phyloP scores from a whole-genome alignment of 805 yeast species.

The Hanseniaspora singularis region DNA sequence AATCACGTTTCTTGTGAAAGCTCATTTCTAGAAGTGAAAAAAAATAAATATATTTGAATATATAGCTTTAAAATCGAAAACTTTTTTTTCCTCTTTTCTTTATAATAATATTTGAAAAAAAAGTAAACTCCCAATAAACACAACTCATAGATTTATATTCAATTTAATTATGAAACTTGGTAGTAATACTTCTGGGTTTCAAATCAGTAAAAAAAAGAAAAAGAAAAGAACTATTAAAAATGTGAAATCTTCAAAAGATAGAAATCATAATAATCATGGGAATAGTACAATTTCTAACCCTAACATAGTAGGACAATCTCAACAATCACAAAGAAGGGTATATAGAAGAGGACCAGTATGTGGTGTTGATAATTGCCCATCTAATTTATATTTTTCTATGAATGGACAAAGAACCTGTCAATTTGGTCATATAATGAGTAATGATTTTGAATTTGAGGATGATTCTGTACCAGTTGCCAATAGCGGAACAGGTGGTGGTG shows the following conservation, averaged over 20 bases:
- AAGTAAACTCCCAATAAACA: too few species aligned
- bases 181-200: slow-evolving; percentile 5
- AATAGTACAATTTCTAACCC: too few species aligned
- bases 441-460: slow-evolving; percentile 65
- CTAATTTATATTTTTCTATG: slow-evolving; percentile 54
- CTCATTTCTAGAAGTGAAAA: too few species aligned
- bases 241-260: neutral
- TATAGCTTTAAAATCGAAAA: too few species aligned
- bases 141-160: too few species aligned
- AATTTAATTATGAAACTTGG: too few species aligned
- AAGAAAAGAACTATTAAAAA: neutral
- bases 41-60: too few species aligned
- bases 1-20: too few species aligned
- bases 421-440: slow-evolving; percentile 79
- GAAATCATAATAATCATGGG: too few species aligned
- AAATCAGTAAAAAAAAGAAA: neutral
- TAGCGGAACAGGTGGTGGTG: slow-evolving; percentile 23
- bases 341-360: slow-evolving; percentile 72
- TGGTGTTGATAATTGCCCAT: slow-evolving; percentile 82
- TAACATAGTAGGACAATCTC: neutral
- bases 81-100: too few species aligned
- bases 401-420: slow-evolving; percentile 81
- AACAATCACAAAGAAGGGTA: slow-evolving; percentile 21
- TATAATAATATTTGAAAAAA: too few species aligned
- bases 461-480: slow-evolving; percentile 37